A percentile compares a stretch with the other conserved stretches of the same genome.
These are phyloP conservation scores for Metschnikowia matae DNA, from an alignment of 805 yeast genomes.

Conservation along the genomic window DNA sequence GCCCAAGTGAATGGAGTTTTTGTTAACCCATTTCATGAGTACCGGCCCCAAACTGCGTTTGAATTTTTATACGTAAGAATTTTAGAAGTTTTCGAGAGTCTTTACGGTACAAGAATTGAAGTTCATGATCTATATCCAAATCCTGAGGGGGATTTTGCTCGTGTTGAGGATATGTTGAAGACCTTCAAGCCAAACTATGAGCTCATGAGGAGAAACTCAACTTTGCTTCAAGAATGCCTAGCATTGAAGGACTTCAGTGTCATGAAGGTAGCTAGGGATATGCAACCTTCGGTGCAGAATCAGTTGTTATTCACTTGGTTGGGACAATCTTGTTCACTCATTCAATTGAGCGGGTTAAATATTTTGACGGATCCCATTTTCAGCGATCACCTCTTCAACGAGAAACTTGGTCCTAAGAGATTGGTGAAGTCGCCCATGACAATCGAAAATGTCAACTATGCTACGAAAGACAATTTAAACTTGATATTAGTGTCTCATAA, in stretches of 20 bases:
- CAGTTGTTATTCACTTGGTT: slow-evolving; percentile 80
- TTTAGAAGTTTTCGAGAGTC: slow-evolving; percentile 62
- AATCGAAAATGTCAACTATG: slow-evolving; percentile 47
- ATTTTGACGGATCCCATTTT: slow-evolving; percentile 86
- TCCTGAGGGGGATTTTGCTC: slow-evolving; percentile 34
- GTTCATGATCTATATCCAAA: slow-evolving; percentile 31
- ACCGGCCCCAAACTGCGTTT: slow-evolving; percentile 82
- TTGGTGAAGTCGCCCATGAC: slow-evolving; percentile 73
- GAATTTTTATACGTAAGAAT: slow-evolving; percentile 77
- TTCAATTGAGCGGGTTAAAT: slow-evolving; percentile 68
- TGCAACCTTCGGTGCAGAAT: slow-evolving; percentile 22
- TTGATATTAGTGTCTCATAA: slow-evolving; percentile 83
- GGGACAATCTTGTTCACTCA: slow-evolving; percentile 83
- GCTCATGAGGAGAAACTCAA: slow-evolving; percentile 34
- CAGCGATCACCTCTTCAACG: slow-evolving; percentile 56
- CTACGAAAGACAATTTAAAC: slow-evolving; percentile 55
- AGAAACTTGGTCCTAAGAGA: slow-evolving; percentile 75
- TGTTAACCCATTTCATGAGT: slow-evolving; percentile 88
- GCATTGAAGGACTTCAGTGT: slow-evolving; percentile 5
- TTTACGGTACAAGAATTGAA: slow-evolving; percentile 36
- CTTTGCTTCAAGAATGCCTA: slow-evolving; percentile 26
- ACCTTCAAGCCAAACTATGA: slow-evolving; percentile 53
- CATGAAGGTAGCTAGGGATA: background rate
- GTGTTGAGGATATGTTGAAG: slow-evolving; percentile 55
- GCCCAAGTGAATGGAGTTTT: slow-evolving; percentile 63